Evolutionary conservation across 208 protist genomes (phyloP).

Genomic region (Trypanosoma brucei): DNA sequence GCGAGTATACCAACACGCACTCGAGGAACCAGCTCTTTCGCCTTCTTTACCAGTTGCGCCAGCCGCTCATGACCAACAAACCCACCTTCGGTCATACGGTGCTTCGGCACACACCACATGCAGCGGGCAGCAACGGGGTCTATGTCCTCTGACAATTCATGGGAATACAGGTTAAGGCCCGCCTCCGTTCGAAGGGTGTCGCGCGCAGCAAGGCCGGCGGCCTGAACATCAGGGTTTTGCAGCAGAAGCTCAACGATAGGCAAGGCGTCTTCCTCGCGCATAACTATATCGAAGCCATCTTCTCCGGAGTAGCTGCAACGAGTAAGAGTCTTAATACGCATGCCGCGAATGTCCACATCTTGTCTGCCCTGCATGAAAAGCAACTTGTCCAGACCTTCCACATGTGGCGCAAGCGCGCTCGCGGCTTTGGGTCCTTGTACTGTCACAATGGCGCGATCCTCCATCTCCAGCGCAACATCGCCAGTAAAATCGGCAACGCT

Average conservation of each 20-base stretch:
- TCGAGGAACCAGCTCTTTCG: slow-evolving; percentile 43
- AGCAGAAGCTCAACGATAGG: slow-evolving; percentile 60
- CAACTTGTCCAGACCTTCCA: slow-evolving; percentile 39
- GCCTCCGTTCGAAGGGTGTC: slow-evolving; percentile 96
- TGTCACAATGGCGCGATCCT: slow-evolving; percentile 84
- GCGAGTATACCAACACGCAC: slow-evolving; percentile 90
- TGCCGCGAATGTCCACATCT: slow-evolving; percentile 40
- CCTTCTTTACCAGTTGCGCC: slow-evolving; percentile 35
- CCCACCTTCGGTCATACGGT: slow-evolving; percentile 87
- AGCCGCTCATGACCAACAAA: slow-evolving; percentile 92
- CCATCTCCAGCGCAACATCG: slow-evolving; percentile 77
- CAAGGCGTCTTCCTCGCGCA: slow-evolving; percentile 33
- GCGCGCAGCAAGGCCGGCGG: slow-evolving; percentile 92
- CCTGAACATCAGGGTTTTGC: slow-evolving; percentile 30
- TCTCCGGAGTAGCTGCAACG: slow-evolving; percentile 98
- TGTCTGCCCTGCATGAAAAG: slow-evolving; percentile 83
- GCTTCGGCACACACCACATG: slow-evolving; percentile 94
- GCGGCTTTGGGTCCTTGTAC: slow-evolving; percentile 91
- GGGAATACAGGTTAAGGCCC: slow-evolving; percentile 97
- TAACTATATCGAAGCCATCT: slow-evolving; percentile 98
- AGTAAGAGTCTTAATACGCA: slow-evolving; percentile 51
- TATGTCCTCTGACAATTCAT: slow-evolving; percentile 94
- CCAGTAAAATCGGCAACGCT: slow-evolving; percentile 49
- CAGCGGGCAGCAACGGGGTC: slow-evolving; percentile 93
- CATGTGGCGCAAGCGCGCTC: slow-evolving; percentile 35